Percentiles rank a stretch among this genome's conserved stretches.
These are phyloP conservation scores for Podospora conica DNA, from an alignment of 495 filamentous ascomycete genomes.

Conservation along the genomic window DNA sequence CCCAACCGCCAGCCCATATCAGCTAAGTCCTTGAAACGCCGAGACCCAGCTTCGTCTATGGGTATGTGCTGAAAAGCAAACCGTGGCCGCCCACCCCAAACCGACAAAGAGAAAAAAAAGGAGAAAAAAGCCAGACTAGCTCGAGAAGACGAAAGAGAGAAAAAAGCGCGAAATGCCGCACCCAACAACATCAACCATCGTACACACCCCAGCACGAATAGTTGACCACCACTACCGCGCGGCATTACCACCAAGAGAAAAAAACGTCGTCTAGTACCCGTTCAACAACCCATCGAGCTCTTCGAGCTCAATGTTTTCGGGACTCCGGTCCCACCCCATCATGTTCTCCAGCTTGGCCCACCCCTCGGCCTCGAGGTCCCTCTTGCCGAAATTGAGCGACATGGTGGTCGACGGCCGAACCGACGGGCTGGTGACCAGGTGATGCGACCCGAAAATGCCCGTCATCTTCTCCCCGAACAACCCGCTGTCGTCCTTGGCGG, in stretches of 20 bases:
- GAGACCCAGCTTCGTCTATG: constrained; percentile 26
- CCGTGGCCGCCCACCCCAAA: neutral
- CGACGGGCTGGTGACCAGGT: constrained; percentile 38
- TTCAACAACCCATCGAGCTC: constrained; percentile 88
- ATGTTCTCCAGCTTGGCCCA: constrained; percentile 49
- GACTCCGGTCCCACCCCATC: constrained; percentile 64
- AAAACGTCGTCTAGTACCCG: constrained; percentile 46
- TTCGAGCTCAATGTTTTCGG: constrained; percentile 83
- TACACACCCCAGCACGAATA: constrained; percentile 21
- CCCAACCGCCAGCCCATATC: constrained; percentile 25
- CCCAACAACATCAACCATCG: constrained; percentile 15
- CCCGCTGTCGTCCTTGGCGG: constrained; percentile 39
- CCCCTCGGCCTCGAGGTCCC: constrained; percentile 43
- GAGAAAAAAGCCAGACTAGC: constrained; percentile 4
- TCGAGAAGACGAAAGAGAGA: neutral
- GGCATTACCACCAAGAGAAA: constrained; percentile 14
- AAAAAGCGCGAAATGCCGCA: constrained; percentile 1
- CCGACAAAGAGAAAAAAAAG: constrained; percentile 2
- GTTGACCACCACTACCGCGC: neutral
- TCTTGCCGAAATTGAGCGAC: constrained; percentile 43
- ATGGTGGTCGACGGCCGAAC: constrained; percentile 39
- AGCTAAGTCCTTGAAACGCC: constrained; percentile 23
- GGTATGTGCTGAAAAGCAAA: constrained; percentile 8
- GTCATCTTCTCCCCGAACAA: constrained; percentile 47
- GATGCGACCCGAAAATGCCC: constrained; percentile 26